A percentile compares a stretch with the other conserved stretches of the same genome.
phyloP scores from a whole-genome alignment of 192 early-diverging fungal species.

The Coemansia sp. region DNA sequence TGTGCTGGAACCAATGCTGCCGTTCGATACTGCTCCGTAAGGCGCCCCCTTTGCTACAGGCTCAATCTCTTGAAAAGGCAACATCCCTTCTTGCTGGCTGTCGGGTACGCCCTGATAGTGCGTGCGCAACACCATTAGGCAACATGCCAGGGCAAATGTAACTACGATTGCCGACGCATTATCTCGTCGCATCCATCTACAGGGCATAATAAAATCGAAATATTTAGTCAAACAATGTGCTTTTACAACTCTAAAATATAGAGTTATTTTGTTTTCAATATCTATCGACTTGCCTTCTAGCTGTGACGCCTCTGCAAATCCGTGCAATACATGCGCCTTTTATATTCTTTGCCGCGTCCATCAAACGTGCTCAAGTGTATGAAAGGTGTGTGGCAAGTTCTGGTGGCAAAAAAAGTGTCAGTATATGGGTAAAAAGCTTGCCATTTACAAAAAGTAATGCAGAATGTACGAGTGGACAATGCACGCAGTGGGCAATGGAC shows the following conservation, averaged over 20 bases:
- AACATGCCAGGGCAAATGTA: slow-evolving; percentile 6
- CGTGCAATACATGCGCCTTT: slow-evolving; percentile 7
- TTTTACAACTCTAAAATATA: too few relatives aligned
- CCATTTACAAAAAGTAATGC: background rate
- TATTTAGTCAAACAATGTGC: background rate
- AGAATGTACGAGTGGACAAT: background rate
- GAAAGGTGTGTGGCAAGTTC: background rate
- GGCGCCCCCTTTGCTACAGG: background rate
- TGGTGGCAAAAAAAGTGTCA: too few relatives aligned
- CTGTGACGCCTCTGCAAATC: slow-evolving; percentile 3
- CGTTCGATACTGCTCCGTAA: background rate
- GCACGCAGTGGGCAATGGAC: too few relatives aligned
- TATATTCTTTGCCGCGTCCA: slow-evolving; percentile 12
- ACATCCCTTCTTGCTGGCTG: background rate
- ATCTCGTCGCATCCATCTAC: slow-evolving; percentile 16
- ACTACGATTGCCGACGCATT: background rate
- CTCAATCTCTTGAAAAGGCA: background rate
- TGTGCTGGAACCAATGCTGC: background rate
- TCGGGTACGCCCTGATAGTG: background rate
- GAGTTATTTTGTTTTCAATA: background rate
- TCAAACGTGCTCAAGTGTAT: background rate
- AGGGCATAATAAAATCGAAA: background rate
- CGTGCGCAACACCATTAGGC: slow-evolving; percentile 1
- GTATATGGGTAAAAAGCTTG: background rate
- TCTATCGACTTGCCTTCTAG: slow-evolving; percentile 18